Conservation (phyloP, 2,329 filamentous ascomycete genomes). For the Botrytis paeoniae region DNA sequence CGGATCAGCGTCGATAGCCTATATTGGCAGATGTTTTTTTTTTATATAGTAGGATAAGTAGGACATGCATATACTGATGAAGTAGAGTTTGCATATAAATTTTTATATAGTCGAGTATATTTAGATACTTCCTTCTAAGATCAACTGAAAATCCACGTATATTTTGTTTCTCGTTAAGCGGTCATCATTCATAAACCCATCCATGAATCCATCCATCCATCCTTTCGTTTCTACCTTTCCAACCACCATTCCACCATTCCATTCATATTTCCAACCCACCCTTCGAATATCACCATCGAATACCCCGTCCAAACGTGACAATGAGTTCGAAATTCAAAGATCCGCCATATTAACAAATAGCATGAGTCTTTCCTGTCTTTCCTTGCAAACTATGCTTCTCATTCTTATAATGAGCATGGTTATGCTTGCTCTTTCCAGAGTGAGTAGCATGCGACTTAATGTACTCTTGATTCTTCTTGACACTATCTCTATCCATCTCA, state of each 20-base stretch:
- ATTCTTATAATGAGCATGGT: slow-evolving; percentile 53
- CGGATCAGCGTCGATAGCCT: not conserved
- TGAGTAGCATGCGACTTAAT: slow-evolving; percentile 54
- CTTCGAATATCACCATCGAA: not conserved
- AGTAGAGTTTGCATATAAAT: not conserved
- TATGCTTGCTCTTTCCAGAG: slow-evolving; percentile 51
- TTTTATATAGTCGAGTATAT: not conserved
- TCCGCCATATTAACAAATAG: slow-evolving; percentile 60
- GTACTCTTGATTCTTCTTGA: slow-evolving; percentile 68
- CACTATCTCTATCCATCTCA: slow-evolving; percentile 67
- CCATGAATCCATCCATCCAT: not conserved
- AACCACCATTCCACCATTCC: not conserved
- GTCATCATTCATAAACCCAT: not conserved
- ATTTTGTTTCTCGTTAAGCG: not conserved
- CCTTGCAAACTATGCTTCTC: slow-evolving; percentile 87
- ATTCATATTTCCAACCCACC: not conserved
- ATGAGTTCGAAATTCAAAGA: not conserved
- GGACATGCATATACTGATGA: not conserved
- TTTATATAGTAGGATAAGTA: not conserved
- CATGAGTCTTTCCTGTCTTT: slow-evolving; percentile 87
- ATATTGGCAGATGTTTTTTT: not conserved
- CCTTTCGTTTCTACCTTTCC: not conserved
- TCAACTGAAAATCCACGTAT: not conserved
- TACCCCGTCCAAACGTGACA: not conserved
- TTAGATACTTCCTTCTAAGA: not conserved